Conservation (phyloP, 768 basidiomycete genomes). For the Trametes sanguinea region DNA sequence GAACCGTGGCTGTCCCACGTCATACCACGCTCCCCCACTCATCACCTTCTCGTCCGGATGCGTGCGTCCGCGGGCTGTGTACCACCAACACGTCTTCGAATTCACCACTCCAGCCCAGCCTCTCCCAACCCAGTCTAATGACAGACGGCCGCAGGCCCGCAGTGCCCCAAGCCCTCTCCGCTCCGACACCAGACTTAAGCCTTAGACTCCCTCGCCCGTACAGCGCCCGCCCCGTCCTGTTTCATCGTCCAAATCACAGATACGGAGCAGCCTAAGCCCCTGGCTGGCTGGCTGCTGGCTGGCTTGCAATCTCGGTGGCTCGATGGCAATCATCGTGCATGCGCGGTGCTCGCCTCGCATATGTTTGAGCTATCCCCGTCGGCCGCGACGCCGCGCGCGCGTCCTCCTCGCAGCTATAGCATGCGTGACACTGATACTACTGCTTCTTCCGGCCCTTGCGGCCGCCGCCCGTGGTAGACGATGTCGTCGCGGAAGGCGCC, state of each 20-base stretch:
- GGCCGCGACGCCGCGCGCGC: not conserved
- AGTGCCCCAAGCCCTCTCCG: not conserved
- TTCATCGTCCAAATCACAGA: not conserved
- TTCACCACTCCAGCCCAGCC: not conserved
- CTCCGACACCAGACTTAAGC: not conserved
- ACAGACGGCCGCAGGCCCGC: slow-evolving; percentile 1
- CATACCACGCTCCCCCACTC: slow-evolving; percentile 1
- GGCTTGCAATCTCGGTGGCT: no score
- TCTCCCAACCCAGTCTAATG: slow-evolving; percentile 16
- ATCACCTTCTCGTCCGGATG: not conserved
- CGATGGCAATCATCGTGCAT: no score
- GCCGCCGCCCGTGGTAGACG: slow-evolving; percentile 16
- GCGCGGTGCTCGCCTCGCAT: no score
- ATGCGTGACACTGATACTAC: not conserved
- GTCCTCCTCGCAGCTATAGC: not conserved
- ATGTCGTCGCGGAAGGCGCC: slow-evolving; percentile 8
- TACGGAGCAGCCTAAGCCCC: no score
- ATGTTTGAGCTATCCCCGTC: not conserved
- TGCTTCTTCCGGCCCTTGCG: slow-evolving; percentile 49
- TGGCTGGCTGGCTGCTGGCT: no score
- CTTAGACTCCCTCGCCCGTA: not conserved
- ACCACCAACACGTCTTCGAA: not conserved
- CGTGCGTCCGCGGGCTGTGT: slow-evolving; percentile 5
- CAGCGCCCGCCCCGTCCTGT: not conserved
- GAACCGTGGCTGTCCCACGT: slow-evolving; percentile 3